Percentiles rank a stretch among this genome's conserved stretches.
Conservation (phyloP, 306 rosid species). For the Canavalia gladiata region DNA sequence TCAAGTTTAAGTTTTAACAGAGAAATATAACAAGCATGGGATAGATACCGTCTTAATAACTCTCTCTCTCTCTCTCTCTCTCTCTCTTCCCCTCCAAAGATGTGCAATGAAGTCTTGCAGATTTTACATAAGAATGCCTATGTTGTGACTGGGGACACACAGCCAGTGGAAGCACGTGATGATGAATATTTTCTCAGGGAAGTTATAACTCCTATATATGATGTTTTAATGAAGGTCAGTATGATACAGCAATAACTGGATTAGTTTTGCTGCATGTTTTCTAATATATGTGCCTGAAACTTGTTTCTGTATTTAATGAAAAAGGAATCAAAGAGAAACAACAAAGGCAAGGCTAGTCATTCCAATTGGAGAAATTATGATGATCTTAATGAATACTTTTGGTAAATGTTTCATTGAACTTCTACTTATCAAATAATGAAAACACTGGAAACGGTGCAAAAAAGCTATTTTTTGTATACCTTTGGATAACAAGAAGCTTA, state of each 20-base stretch:
- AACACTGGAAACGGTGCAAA: constrained; percentile 24
- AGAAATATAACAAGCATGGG: constrained; percentile 23
- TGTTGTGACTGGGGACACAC: constrained; percentile 64
- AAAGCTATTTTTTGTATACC: constrained; percentile 1
- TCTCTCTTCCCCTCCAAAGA: constrained; percentile 53
- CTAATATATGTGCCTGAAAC: constrained; percentile 49
- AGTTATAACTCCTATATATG: constrained; percentile 77
- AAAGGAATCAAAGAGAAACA: constrained; percentile 94
- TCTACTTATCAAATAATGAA: constrained; percentile 18
- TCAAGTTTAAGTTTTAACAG: constrained; percentile 9
- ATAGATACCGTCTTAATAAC: constrained; percentile 30
- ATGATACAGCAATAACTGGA: constrained; percentile 35
- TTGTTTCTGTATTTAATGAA: constrained; percentile 51
- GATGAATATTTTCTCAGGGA: constrained; percentile 78
- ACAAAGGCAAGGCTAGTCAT: constrained; percentile 91
- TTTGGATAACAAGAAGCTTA: constrained; percentile 42
- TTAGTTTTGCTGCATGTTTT: constrained; percentile 43
- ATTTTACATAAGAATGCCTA: constrained; percentile 64
- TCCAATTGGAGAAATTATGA: constrained; percentile 98
- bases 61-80: constrained; percentile 36
- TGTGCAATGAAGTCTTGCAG: constrained; percentile 72
- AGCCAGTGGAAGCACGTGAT: constrained; percentile 58
- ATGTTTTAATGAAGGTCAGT: constrained; percentile 74
- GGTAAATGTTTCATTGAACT: constrained; percentile 59
- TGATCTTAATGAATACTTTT: constrained; percentile 96